Evolutionary conservation across 768 basidiomycete genomes (phyloP).

Genomic region (Phaffia tasmanica): DNA sequence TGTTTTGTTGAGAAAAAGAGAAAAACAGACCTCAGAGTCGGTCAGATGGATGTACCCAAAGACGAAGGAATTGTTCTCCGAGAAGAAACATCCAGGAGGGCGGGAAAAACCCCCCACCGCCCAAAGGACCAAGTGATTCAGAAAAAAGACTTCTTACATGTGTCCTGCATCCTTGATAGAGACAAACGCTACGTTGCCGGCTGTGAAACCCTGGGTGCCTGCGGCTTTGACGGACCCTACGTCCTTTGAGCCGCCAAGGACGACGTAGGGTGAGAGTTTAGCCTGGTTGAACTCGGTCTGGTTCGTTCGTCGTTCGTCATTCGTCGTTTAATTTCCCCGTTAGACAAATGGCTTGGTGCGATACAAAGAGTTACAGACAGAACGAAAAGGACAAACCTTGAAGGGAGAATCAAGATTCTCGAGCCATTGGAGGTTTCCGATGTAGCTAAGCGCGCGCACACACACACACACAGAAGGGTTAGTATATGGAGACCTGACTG

Average conservation of each 20-base stretch:
- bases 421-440: slow-evolving; percentile 67
- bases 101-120: slow-evolving; percentile 44
- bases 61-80: background rate
- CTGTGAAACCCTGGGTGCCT: slow-evolving; percentile 52
- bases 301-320: background rate
- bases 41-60: background rate
- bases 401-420: slow-evolving; percentile 53
- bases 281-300: slow-evolving; percentile 49
- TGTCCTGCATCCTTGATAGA: slow-evolving; percentile 69
- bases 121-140: slow-evolving; percentile 39
- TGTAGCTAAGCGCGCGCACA: slow-evolving; percentile 1
- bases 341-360: too few relatives aligned
- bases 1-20: too few relatives aligned
- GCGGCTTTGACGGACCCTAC: slow-evolving; percentile 54
- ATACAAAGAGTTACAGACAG: slow-evolving; percentile 7
- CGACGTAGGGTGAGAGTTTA: slow-evolving; percentile 50
- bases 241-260: slow-evolving; percentile 44
- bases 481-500: background rate
- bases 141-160: slow-evolving; percentile 32
- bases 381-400: slow-evolving; percentile 17
- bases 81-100: too few relatives aligned
- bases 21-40: background rate
- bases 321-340: too few relatives aligned
- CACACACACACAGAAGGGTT: slow-evolving; percentile 5
- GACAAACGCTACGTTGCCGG: slow-evolving; percentile 79